Evolutionary conservation across 768 basidiomycete genomes (phyloP).

Genomic region (Auricularia cornea): DNA sequence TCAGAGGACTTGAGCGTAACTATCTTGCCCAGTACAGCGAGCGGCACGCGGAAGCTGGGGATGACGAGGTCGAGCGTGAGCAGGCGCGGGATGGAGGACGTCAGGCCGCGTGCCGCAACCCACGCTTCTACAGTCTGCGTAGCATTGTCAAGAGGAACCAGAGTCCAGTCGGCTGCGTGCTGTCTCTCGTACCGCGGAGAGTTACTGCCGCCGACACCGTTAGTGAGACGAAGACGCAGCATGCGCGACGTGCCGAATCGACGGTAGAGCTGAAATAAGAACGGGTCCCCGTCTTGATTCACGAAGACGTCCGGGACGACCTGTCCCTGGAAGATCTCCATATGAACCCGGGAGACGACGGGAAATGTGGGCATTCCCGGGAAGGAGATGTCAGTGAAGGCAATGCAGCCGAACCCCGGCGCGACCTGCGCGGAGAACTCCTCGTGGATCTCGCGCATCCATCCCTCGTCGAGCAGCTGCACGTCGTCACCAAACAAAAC

Average conservation of each 20-base stretch:
- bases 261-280: constrained; percentile 52
- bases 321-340: constrained; percentile 45
- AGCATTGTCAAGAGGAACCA: constrained; percentile 36
- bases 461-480: constrained; percentile 39
- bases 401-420: constrained; percentile 46
- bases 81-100: constrained; percentile 21
- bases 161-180: constrained; percentile 40
- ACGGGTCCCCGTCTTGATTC: constrained; percentile 54
- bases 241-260: constrained; percentile 44
- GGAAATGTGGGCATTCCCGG: constrained; percentile 60
- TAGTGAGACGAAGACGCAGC: constrained; percentile 35
- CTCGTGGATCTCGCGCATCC: constrained; percentile 37
- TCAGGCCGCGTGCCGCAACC: constrained; percentile 19
- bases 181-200: constrained; percentile 42
- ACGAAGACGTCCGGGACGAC: constrained; percentile 44
- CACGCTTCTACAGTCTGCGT: constrained; percentile 28
- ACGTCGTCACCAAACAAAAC: constrained; percentile 51
- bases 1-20: constrained; percentile 34
- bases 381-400: constrained; percentile 47
- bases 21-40: constrained; percentile 36
- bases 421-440: constrained; percentile 32
- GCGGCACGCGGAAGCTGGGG: constrained; percentile 47
- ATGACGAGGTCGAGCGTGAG: constrained; percentile 49
- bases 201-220: constrained; percentile 37
- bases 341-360: constrained; percentile 44